Percentiles rank a stretch among this genome's conserved stretches.
Conservation (phyloP, 164 flowering plant genomes). For the Sedum album region DNA sequence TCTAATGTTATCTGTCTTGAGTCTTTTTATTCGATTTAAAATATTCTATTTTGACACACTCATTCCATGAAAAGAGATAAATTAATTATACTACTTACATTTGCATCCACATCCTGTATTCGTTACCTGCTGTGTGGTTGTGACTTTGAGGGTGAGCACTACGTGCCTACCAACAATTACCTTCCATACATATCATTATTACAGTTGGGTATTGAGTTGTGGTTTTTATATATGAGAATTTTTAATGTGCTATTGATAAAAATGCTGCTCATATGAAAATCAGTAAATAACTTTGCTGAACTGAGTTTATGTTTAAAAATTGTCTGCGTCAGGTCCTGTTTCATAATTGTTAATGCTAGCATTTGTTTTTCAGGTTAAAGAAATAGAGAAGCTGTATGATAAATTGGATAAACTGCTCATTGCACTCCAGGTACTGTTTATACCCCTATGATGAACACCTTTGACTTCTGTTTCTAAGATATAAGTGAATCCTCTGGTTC, state of each 20-base stretch:
- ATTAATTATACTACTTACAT: not conserved
- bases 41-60: no score
- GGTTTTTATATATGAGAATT: not conserved
- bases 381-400: constrained; percentile 50
- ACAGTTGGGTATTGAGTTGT: not conserved
- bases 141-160: not conserved
- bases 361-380: constrained; percentile 38
- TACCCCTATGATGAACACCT: not conserved
- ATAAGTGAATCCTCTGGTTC: not conserved
- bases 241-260: not conserved
- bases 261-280: not conserved
- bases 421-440: constrained; percentile 43
- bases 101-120: not conserved
- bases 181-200: not conserved
- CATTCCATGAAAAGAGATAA: no score
- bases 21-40: no score
- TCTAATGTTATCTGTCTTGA: not conserved
- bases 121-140: not conserved
- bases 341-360: not conserved
- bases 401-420: constrained; percentile 39
- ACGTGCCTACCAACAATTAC: not conserved
- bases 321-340: not conserved
- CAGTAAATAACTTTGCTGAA: not conserved
- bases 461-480: not conserved
- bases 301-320: not conserved